These are phyloP conservation scores for Eurotiales sp. DNA, from an alignment of 2,329 filamentous ascomycete species.

Conservation along the genomic window DNA sequence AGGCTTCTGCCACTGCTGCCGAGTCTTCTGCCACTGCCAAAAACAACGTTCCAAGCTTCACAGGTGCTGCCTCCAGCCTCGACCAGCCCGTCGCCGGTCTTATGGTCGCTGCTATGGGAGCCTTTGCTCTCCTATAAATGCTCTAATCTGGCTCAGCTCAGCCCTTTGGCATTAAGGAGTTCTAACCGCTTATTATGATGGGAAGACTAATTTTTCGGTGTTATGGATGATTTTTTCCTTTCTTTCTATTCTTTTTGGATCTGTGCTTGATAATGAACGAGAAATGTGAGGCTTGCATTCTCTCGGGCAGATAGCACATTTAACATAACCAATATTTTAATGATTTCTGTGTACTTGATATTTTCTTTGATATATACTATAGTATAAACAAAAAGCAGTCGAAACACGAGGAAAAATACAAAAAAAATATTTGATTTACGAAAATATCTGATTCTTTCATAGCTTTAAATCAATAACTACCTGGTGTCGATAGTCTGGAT, in stretches of 20 bases:
- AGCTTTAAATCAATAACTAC: too few species aligned
- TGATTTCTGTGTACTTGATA: slow-evolving; percentile 6
- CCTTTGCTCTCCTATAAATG: slow-evolving; percentile 37
- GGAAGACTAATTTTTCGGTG: background rate
- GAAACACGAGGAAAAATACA: background rate
- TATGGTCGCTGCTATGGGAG: slow-evolving; percentile 33
- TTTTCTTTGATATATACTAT: background rate
- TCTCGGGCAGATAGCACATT: slow-evolving; percentile 1
- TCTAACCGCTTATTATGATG: too few species aligned
- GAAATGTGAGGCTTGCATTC: background rate
- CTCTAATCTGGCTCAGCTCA: too few species aligned
- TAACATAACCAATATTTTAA: slow-evolving; percentile 10
- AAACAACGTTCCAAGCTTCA: slow-evolving; percentile 21
- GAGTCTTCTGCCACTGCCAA: background rate
- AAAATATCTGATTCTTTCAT: too few species aligned
- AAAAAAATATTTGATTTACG: slow-evolving; percentile 3
- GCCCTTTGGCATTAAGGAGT: background rate
- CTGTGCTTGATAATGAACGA: background rate
- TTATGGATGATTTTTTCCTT: background rate
- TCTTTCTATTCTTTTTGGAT: background rate
- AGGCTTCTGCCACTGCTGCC: background rate
- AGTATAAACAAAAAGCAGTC: slow-evolving; percentile 1
- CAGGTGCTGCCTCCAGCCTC: slow-evolving; percentile 30
- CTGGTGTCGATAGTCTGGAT: too few species aligned
- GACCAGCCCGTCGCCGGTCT: slow-evolving; percentile 33